These are phyloP conservation scores for Fraxinus anomala DNA, from an alignment of 257 asterid genomes.

Conservation along the genomic window DNA sequence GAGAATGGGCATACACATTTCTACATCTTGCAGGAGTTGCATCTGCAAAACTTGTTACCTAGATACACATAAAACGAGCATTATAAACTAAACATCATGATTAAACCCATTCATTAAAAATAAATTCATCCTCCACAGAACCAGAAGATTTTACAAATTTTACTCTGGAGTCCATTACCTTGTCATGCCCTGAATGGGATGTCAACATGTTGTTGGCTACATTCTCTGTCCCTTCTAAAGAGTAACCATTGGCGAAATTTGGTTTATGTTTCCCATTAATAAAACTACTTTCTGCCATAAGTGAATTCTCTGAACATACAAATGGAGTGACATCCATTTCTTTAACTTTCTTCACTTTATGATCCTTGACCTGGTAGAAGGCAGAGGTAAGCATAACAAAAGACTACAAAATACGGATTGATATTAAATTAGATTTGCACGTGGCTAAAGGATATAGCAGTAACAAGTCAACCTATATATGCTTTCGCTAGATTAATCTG, in stretches of 20 bases:
- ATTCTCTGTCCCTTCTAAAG: constrained; percentile 55
- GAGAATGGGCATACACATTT: constrained; percentile 71
- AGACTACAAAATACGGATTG: constrained; percentile 2
- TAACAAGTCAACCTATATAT: neutral
- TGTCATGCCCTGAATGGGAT: constrained; percentile 36
- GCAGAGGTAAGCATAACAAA: constrained; percentile 33
- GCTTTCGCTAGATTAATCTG: constrained; percentile 13
- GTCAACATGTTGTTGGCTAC: constrained; percentile 31
- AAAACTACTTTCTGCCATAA: constrained; percentile 66
- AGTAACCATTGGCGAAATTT: constrained; percentile 39
- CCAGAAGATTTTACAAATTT: constrained; percentile 21
- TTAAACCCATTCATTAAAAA: neutral
- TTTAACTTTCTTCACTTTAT: constrained; percentile 50
- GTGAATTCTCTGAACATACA: constrained; percentile 68
- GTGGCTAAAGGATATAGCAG: neutral
- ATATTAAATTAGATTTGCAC: constrained; percentile 8
- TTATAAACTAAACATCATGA: constrained; percentile 23
- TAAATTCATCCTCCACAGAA: constrained; percentile 22
- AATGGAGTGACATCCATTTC: constrained; percentile 48
- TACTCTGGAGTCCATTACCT: constrained; percentile 44
- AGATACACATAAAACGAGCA: constrained; percentile 29
- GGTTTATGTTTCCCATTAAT: constrained; percentile 43
- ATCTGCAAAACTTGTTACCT: constrained; percentile 52
- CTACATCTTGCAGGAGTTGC: constrained; percentile 57
- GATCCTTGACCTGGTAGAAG: constrained; percentile 73